Conservation (phyloP, 169 alveolate genomes). For the Neospora caninum region DNA sequence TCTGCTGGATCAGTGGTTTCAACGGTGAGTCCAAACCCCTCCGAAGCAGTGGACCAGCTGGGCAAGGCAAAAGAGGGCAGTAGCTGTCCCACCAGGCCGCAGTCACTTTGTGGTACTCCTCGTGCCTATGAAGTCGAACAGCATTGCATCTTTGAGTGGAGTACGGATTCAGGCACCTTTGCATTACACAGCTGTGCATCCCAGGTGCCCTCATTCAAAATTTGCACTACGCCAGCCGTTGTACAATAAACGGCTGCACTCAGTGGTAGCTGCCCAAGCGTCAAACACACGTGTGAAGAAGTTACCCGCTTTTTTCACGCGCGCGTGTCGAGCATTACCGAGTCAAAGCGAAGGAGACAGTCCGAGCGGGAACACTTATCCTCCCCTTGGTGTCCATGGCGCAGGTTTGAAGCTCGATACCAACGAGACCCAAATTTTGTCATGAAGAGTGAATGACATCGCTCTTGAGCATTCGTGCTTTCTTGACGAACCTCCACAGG, state of each 20-base stretch:
- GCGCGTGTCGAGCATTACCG: too few species aligned
- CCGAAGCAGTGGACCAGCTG: neutral
- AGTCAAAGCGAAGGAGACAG: too few species aligned
- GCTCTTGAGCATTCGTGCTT: neutral
- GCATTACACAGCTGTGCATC: neutral
- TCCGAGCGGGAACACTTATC: too few species aligned
- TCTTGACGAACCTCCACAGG: neutral
- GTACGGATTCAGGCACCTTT: neutral
- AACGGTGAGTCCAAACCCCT: conserved; percentile 24
- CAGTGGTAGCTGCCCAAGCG: too few species aligned
- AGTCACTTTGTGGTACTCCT: too few species aligned
- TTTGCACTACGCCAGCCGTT: neutral
- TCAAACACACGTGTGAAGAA: too few species aligned
- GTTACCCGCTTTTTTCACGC: too few species aligned
- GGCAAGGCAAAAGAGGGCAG: neutral
- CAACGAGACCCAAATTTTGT: conserved; percentile 57
- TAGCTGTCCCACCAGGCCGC: neutral
- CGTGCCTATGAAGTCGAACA: too few species aligned
- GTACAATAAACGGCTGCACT: too few species aligned
- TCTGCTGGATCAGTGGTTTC: conserved; percentile 54
- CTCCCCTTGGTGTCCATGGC: neutral
- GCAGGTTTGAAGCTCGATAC: conserved; percentile 46
- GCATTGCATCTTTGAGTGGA: too few species aligned
- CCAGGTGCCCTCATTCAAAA: neutral
- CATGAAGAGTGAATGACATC: conserved; percentile 47